A percentile compares a stretch with the other conserved stretches of the same genome.
Conservation (phyloP, 345 rosid species). For the Lagerstroemia speciosa region DNA sequence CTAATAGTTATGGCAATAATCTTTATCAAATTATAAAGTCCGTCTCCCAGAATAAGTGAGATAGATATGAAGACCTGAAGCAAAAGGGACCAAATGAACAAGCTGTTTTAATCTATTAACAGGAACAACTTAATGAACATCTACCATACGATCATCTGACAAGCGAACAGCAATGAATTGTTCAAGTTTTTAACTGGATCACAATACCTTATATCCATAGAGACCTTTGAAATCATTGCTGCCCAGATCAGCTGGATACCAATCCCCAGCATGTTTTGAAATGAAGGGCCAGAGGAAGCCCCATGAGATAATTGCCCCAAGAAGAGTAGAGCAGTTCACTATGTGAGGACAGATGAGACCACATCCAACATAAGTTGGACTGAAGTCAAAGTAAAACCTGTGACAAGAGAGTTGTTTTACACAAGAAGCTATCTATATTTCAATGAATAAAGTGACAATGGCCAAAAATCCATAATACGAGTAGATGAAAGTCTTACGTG, state of each 20-base stretch:
- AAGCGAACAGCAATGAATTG: not conserved
- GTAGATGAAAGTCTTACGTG: conserved; percentile 43
- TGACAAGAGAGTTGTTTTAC: conserved; percentile 5
- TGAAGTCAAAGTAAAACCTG: conserved; percentile 92
- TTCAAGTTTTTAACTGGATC: not conserved
- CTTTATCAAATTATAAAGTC: conserved; percentile 83
- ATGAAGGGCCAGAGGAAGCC: conserved; percentile 85
- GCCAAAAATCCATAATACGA: not conserved
- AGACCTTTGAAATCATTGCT: conserved; percentile 88
- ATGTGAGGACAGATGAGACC: conserved; percentile 95
- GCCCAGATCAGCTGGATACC: conserved; percentile 79
- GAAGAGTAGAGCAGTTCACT: conserved; percentile 82
- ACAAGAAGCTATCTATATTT: not conserved
- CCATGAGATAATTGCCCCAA: conserved; percentile 88
- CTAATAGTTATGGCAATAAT: conserved; percentile 49
- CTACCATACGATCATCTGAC: not conserved
- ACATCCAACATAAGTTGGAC: conserved; percentile 94
- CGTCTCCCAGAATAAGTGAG: conserved; percentile 84
- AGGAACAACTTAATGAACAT: not conserved
- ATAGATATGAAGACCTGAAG: conserved; percentile 80
- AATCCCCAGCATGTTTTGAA: conserved; percentile 64
- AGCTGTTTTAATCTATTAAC: not conserved
- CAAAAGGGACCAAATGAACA: not conserved
- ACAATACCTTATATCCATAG: conserved; percentile 76
- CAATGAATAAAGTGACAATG: not conserved